Conservation (phyloP, 352 stramenopile genomes). For the Phytophthora melonis region DNA sequence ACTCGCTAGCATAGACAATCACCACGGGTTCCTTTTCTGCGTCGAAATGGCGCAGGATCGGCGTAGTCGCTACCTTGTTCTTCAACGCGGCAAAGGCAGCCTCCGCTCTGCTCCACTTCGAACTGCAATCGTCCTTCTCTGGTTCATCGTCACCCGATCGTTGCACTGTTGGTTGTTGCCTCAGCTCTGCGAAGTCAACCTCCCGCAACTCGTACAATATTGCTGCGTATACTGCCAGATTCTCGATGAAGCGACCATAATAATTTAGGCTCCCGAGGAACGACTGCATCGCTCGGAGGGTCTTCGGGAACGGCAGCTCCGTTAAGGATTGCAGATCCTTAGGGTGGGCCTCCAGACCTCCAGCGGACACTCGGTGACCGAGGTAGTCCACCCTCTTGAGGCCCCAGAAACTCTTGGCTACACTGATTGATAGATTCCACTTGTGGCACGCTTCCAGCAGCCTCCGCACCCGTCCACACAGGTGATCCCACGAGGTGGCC, state of each 20-base stretch:
- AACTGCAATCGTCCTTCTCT: no score
- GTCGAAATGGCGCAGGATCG: background rate
- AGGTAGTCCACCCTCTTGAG: background rate
- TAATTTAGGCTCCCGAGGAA: background rate
- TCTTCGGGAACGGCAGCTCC: background rate
- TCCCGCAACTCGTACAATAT: background rate
- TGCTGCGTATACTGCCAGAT: background rate
- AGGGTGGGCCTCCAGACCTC: background rate
- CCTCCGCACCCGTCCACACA: background rate
- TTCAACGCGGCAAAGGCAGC: background rate
- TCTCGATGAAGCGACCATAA: background rate
- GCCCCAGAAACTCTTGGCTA: background rate
- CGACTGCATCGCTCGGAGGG: background rate
- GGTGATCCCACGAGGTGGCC: background rate
- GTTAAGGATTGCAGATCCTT: background rate
- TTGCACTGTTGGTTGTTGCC: no score
- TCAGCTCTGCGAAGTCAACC: background rate
- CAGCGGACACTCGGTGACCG: background rate
- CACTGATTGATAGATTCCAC: background rate
- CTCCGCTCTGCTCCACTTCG: no score
- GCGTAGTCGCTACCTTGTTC: background rate
- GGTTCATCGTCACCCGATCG: no score
- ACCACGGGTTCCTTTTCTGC: background rate
- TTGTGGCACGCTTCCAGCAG: background rate
- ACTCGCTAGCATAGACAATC: background rate